Conservation (phyloP, 106 monocot genomes). For the Dendrobium catenatum region DNA sequence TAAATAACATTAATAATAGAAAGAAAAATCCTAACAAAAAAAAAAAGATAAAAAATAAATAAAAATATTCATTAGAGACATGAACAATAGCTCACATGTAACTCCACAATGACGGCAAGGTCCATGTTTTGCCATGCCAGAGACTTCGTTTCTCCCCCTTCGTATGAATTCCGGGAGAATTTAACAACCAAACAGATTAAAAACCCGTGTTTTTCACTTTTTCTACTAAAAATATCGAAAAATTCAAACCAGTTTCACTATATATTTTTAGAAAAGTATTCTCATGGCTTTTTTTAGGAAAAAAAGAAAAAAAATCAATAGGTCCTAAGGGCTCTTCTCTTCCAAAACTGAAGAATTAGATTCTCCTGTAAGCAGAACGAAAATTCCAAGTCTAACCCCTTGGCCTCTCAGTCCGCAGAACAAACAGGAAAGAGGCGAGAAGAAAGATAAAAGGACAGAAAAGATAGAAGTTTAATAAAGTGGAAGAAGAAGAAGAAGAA, state of each 20-base stretch:
- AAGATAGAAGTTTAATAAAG: background rate
- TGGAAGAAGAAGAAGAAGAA: slow-evolving; percentile 4
- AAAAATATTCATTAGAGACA: slow-evolving; percentile 13
- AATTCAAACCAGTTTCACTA: background rate
- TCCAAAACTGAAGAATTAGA: background rate
- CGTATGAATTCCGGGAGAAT: background rate
- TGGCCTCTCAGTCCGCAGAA: background rate
- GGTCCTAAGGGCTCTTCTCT: background rate
- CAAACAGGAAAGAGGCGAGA: background rate
- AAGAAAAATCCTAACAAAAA: slow-evolving; percentile 9
- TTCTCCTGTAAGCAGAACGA: background rate
- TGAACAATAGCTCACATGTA: slow-evolving; percentile 89
- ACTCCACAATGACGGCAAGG: slow-evolving; percentile 99
- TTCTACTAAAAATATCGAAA: background rate
- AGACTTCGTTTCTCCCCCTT: slow-evolving; percentile 9
- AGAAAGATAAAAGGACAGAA: background rate
- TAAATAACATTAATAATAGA: slow-evolving; percentile 6
- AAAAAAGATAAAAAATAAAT: background rate
- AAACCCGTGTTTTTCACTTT: background rate
- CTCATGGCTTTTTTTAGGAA: background rate
- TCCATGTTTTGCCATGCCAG: slow-evolving; percentile 85
- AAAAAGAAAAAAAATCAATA: background rate
- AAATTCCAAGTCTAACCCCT: background rate
- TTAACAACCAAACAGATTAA: background rate
- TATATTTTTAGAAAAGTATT: slow-evolving; percentile 5